Evolutionary conservation across 305 asterid genomes (phyloP), one percentile per base, ranked within the genome.

Genomic region (Euphrasia arctica): DNA sequence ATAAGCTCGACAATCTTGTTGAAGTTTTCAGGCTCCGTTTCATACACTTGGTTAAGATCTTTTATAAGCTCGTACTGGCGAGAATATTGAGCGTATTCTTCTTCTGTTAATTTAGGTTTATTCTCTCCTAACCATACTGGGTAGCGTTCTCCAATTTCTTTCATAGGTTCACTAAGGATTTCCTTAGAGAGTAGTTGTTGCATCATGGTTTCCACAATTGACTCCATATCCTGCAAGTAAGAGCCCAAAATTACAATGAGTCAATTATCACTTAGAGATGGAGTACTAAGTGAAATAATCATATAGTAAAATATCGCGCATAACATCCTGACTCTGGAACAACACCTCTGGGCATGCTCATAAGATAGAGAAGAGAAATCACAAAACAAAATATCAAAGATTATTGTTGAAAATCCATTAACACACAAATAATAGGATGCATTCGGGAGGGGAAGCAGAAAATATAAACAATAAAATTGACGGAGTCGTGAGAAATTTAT

Each of bases 141-240:
- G 74, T 90, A 93, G 64, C 95, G 89, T 31, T 93, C 95, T 14
- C 89, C 95, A 54, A 93, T 93, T 79, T 90, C 99, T 79, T 78
- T 93, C 96, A 93, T 90, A 41, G 97, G 99, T 75, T 93, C 99
- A 3, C 90, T 77, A 72, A 93, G 96, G 70, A 90, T 84, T 77
- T 90, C 99, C 72, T 93, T 88, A 10, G 99, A 93, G 59, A 93
- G 80, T 66, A 93, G 96, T 70, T 93, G 97, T 41, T 88, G 97
- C 99, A 93, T 93, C 96, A 93, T 88, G 51, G 95, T 88, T 85
- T 93, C 97, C 42, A 90, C 93, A 15, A 93, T 81, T n/a, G 99
- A 90, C 60, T 86, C 95, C 96, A 93, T 86, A 78, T 86, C 97
- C 97, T 90, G 74, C 43, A 62, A 54, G 61, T 57, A 58, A 57